phyloP scores from a whole-genome alignment of 768 basidiomycete genomes.

The Sarcomyxa edulis region DNA sequence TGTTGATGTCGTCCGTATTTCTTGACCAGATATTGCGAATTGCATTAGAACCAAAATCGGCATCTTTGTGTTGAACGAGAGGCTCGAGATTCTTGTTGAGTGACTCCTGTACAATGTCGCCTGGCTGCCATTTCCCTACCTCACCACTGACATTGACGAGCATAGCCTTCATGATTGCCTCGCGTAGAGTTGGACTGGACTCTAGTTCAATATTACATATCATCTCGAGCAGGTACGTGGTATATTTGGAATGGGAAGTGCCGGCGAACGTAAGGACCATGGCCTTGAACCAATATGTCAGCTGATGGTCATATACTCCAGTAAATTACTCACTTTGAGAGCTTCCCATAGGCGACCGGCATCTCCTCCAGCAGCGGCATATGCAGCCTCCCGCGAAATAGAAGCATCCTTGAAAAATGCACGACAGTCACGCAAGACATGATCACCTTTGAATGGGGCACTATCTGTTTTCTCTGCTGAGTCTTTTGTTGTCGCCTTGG shows the following conservation, averaged over 20 bases:
- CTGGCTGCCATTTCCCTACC: constrained; percentile 15
- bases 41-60: constrained; percentile 21
- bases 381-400: constrained; percentile 20
- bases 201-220: constrained; percentile 24
- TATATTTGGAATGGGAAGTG: constrained; percentile 25
- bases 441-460: too few relatives aligned
- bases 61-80: constrained; percentile 19
- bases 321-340: constrained; percentile 18
- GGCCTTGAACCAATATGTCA: constrained; percentile 7
- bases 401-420: constrained; percentile 17
- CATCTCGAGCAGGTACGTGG: constrained; percentile 25
- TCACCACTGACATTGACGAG: constrained; percentile 23
- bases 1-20: constrained; percentile 25
- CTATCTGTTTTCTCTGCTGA: too few relatives aligned
- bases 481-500: too few relatives aligned
- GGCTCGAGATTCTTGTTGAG: constrained; percentile 25
- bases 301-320: background rate
- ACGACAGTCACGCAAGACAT: constrained; percentile 18
- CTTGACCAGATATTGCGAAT: constrained; percentile 21
- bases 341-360: constrained; percentile 23
- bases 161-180: constrained; percentile 17
- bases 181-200: constrained; percentile 13
- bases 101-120: constrained; percentile 29
- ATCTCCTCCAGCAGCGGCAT: constrained; percentile 25
- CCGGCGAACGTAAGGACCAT: constrained; percentile 29